Evolutionary conservation across 2,329 filamentous ascomycete species (phyloP), one percentile per base, ranked within the genome.

Genomic region (Thelonectria blattea): DNA sequence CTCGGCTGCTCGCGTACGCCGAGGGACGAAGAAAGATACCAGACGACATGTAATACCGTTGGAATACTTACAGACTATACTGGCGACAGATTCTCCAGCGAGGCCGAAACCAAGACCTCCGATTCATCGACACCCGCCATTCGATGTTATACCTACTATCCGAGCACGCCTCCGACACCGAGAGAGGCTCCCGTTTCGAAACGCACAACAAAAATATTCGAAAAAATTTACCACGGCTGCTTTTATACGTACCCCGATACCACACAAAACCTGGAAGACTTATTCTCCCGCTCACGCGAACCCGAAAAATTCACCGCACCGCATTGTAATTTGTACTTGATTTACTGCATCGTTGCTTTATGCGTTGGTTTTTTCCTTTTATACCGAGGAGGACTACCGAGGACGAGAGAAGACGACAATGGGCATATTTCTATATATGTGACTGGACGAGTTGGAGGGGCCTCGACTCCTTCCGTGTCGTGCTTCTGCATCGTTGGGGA

Each of bases 281-380:
- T 65, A 61, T 68, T 69, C 64, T 66, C 61, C 69, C 71, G 74
- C 75, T 77, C 74, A 73, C 74, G 74, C 75, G 72, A 72, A 68
- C 58, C 63, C 60, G 50, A 65, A 64, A 53, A 52, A 42, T 61
- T 61, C 27, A 30, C 22, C 22, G 22, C 22, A 24, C 22, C 22
- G 22, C 22, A 24, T n/a, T n/a, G n/a, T n/a, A n/a, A n/a, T n/a
- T 30, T 30, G 27, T 30, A 30, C 27, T 30, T 7, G 27, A 68
- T 60, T 70, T 62, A 65, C 46, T 59, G 58, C 45, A 60, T 56
- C 32, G 43, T 39, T 50, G 15, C 45, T 22, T 14, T 34, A 32
- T 60, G 54, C 30, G 37, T 50, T 55, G 20, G 24, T 49, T 55
- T 56, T 50, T 4, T 17, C n/a, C n/a, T n/a, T 56, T 46, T 64